phyloP scores from a whole-genome alignment of 2,329 filamentous ascomycete genomes.

The Sarocladium kiliense region DNA sequence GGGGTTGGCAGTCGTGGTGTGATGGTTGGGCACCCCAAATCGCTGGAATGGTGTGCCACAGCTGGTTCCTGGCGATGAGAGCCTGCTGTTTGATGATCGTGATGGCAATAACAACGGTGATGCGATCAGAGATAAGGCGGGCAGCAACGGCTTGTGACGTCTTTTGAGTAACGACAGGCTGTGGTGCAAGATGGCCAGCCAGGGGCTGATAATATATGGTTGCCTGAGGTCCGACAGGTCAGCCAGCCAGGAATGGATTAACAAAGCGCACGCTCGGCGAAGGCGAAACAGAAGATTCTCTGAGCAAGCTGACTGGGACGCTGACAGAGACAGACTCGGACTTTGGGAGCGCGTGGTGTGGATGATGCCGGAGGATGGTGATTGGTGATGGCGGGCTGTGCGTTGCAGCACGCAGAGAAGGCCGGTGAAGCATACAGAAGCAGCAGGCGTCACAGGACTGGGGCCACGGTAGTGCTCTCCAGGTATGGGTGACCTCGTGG shows the following conservation, averaged over 20 bases:
- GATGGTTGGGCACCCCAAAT: background rate
- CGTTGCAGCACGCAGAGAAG: background rate
- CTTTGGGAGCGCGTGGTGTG: background rate
- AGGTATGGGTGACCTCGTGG: conserved; percentile 5
- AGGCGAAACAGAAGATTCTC: conserved; percentile 3
- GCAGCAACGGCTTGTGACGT: background rate
- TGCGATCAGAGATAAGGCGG: background rate
- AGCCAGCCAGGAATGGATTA: background rate
- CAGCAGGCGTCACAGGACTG: background rate
- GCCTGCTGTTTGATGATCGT: background rate
- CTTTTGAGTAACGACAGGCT: background rate
- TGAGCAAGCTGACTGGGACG: conserved; percentile 6
- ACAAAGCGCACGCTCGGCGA: conserved; percentile 1
- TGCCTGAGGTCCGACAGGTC: background rate
- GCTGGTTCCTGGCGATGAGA: conserved; percentile 2
- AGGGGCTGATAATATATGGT: background rate
- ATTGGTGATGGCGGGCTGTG: conserved; percentile 1
- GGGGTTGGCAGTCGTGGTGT: background rate
- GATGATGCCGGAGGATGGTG: background rate
- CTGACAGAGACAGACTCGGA: background rate
- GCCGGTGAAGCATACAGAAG: background rate
- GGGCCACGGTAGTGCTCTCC: background rate
- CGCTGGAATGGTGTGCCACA: background rate
- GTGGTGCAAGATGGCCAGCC: background rate
- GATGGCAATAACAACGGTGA: background rate